Base-by-base conservation (phyloP, 108 stramenopile genomes). In the Phaeodactylum tricornutum region DNA sequence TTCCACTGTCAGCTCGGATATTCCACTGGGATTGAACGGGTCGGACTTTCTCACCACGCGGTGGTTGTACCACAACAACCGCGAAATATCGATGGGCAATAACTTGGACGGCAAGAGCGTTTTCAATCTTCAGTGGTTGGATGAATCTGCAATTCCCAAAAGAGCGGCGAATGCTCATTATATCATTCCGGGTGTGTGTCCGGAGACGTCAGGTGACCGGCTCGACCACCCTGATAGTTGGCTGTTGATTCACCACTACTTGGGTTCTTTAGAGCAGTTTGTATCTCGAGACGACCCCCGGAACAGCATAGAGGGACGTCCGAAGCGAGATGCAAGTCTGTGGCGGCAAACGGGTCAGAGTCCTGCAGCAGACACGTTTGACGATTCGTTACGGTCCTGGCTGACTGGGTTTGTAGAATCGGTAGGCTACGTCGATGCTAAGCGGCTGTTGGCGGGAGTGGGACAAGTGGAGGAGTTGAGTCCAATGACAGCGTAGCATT, bases 261-360 rank as follows among this genome's bases (percentile, higher is more conserved):
- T 53, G 27, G 64, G 64, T 3, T 53, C 51, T 1, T 34, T 9
- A 3, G 44, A 52, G 38, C 64, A 66, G 33, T 66, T 20, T 19
- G 40, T 37, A 2, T 58, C 53, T 47, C 64, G 64, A 4, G 15
- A 31, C 17, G 64, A 66, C 43, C 57, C 57, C 3, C 50, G 64
- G 21, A 43, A 46, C 38, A 26, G 28, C 22, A 26, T 17, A 15
- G 30, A 26, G 29, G 14, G 12, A 40, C 37, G n/a, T 30, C 29
- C 14, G 2, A 52, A 36, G 19, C 47, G 52, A 26, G 30, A 29
- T 23, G 34, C 43, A 35, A 47, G 29, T 9, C 31, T 21, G 16
- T 28, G 39, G 50, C 4, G 21, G 21, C n/a, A 26, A 4, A 28
- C 34, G 49, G 29, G 32, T 15, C 32, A 50, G 22, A 14, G n/a